Base-by-base conservation (phyloP, 75 land plant species). In the Selaginella tamariscina region DNA sequence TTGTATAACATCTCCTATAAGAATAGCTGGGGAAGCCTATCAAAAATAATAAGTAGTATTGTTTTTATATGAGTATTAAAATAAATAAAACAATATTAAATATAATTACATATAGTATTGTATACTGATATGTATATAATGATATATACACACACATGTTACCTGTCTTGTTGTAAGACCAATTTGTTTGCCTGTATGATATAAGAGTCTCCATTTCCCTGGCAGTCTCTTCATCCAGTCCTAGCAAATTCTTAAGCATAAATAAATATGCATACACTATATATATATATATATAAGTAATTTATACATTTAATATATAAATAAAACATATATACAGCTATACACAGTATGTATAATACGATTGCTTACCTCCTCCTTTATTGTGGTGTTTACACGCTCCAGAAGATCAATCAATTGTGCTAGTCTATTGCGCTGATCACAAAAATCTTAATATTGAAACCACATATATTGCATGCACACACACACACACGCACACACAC, bases 171-270 rank as follows among this genome's bases (percentile, higher is more conserved):
- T 72, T n/a, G 95, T 87, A 2, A 87, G 65, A 1, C 95, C 95
- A 54, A 89, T 82, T 57, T 86, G 91, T 78, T 77, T 81, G 21
- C 96, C 87, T 24, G 96, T 90, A 56, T 70, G 76, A 72, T 90
- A 90, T 24, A 90, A 32, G 1, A 90, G 71, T 26, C 96, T 84
- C 96, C 96, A 90, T 68, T 74, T 83, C 32, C 96, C 96, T 5
- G 82, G 78, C 20, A 90, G 72, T 30, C 85, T 56, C 23, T 83
- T 77, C 28, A 75, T 69, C 96, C 96, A 90, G 29, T 74, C 65
- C 96, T 90, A 80, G 56, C 64, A 30, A 24, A n/a, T n/a, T n/a
- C n/a, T n/a, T n/a, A n/a, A n/a, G n/a, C n/a, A 80, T 60, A 67
- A 30, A 24, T 66, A 27, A 56, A 66, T 39, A 39, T 39, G 11